Evolutionary conservation across 805 yeast genomes (phyloP), one percentile per base, ranked within the genome.

Genomic region (Wickerhamiella allomyrinae): DNA sequence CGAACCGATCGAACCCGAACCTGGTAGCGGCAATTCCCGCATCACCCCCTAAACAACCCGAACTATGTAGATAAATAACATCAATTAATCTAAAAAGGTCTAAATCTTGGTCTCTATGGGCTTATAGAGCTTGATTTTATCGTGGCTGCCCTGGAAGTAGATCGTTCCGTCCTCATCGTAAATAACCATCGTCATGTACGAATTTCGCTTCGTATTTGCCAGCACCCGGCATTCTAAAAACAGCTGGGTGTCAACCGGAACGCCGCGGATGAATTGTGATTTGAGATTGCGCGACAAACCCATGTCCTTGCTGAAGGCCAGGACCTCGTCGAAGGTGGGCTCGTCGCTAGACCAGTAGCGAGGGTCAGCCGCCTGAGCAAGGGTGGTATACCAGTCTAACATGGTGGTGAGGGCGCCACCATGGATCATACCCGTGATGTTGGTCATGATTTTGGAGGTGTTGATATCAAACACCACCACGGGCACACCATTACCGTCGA

Each of bases 341-440:
- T 35, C 36, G 19, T 33, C 34, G 6, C 31, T 46, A 7, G 41
- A 29, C 57, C 57, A 59, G 45, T 50, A 53, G 39, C 37, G 41
- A 19, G 41, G 44, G 41, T 56, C 57, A 3, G 46, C 55, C 5
- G 51, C 47, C 11, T 48, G 40, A 5, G 57, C 50, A 22, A 52
- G 41, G n/a, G 50, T 41, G n/a, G 55, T 43, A 35, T 46, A 42
- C 31, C 48, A 31, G 33, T 59, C 56, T 7, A 56, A 42, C 7
- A 58, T 27, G 3, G 63, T 54, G n/a, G 60, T 53, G 20, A 50
- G 46, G 20, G 56, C 54, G 10, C 63, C 63, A 14, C 63, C 63
- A 41, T 59, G 63, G 20, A 56, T 55, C 43, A 51, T 49, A 14
- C 43, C 50, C 37, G 45, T 40, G 31, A 41, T 36, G 41, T 57